Evolutionary conservation across 192 early-diverging fungal genomes (phyloP).

Genomic region (Rhizophagus prolifer): DNA sequence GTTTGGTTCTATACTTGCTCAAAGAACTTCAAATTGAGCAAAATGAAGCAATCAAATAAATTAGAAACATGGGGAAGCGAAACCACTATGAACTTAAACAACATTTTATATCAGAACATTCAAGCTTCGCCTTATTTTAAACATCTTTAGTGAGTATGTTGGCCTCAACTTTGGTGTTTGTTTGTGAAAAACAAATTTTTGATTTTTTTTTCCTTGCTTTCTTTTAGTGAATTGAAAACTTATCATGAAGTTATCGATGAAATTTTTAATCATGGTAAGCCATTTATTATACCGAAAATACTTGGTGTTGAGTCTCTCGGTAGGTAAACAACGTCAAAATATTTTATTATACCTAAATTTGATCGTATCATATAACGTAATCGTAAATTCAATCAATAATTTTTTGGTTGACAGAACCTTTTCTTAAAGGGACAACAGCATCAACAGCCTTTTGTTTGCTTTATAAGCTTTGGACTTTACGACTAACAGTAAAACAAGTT

Average conservation of each 20-base stretch:
- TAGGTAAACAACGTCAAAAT: slow-evolving; percentile 25
- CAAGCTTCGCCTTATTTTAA: slow-evolving; percentile 75
- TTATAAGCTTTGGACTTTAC: slow-evolving; percentile 81
- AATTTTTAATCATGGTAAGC: slow-evolving; percentile 65
- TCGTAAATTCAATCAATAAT: slow-evolving; percentile 2
- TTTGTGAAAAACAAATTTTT: neutral
- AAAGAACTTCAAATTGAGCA: neutral
- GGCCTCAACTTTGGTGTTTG: neutral
- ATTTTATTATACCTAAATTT: slow-evolving; percentile 21
- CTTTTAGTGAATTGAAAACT: slow-evolving; percentile 62
- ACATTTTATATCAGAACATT: slow-evolving; percentile 69
- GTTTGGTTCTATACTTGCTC: no score
- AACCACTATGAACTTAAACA: slow-evolving; percentile 81
- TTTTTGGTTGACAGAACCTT: slow-evolving; percentile 58
- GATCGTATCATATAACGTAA: neutral
- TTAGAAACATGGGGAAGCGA: slow-evolving; percentile 75
- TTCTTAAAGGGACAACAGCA: slow-evolving; percentile 73
- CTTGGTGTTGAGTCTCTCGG: slow-evolving; percentile 32
- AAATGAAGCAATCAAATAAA: slow-evolving; percentile 41
- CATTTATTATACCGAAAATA: neutral
- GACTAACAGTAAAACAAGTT: slow-evolving; percentile 75
- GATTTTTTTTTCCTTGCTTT: neutral
- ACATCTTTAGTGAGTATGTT: slow-evolving; percentile 58
- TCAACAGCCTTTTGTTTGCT: slow-evolving; percentile 82
- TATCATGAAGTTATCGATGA: slow-evolving; percentile 79